A percentile compares a stretch with the other conserved stretches of the same genome.
Conservation (phyloP, 1,139 yeast species). For the Wickerhamomyces sp. region DNA sequence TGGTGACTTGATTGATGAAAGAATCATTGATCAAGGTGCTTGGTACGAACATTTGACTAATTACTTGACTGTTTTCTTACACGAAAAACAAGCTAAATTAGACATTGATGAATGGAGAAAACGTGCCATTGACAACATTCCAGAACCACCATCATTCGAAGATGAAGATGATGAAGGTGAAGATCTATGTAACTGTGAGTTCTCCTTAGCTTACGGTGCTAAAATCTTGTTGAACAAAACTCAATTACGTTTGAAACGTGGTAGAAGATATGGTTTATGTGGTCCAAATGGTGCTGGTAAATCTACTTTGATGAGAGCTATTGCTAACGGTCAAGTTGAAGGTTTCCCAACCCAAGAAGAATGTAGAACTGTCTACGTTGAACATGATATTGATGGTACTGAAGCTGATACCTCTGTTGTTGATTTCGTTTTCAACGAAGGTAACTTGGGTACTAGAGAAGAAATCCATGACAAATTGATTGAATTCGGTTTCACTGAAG, state of each 20-base stretch:
- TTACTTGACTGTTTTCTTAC: constrained; percentile 92
- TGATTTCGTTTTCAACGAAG: constrained; percentile 79
- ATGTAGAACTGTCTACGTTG: constrained; percentile 98
- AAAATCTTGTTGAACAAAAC: constrained; percentile 99
- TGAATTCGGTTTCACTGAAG: constrained; percentile 90
- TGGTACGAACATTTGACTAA: constrained; percentile 90
- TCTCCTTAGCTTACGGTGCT: constrained; percentile 99
- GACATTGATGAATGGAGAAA: constrained; percentile 92
- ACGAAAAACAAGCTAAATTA: constrained; percentile 87
- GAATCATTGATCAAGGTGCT: constrained; percentile 86
- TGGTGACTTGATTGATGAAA: constrained; percentile 98
- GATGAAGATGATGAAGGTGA: constrained; percentile 99
- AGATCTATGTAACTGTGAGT: constrained; percentile 99
- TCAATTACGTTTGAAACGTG: constrained; percentile 98
- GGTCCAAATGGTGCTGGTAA: constrained; percentile 99
- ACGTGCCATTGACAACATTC: constrained; percentile 96
- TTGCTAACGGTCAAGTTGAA: constrained; percentile 99
- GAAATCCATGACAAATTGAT: constrained; percentile 67
- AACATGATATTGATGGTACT: constrained; percentile 98
- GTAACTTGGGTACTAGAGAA: constrained; percentile 76
- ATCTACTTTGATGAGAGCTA: constrained; percentile 99
- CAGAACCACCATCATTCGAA: constrained; percentile 91
- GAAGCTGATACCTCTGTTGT: constrained; percentile 92
- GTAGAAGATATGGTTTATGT: constrained; percentile 99
- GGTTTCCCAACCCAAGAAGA: constrained; percentile 99